Percentiles rank a stretch among this genome's conserved stretches.
Conservation (phyloP, 225 moss, liverwort and hornwort genomes). For the Thuidium tamariscinum region DNA sequence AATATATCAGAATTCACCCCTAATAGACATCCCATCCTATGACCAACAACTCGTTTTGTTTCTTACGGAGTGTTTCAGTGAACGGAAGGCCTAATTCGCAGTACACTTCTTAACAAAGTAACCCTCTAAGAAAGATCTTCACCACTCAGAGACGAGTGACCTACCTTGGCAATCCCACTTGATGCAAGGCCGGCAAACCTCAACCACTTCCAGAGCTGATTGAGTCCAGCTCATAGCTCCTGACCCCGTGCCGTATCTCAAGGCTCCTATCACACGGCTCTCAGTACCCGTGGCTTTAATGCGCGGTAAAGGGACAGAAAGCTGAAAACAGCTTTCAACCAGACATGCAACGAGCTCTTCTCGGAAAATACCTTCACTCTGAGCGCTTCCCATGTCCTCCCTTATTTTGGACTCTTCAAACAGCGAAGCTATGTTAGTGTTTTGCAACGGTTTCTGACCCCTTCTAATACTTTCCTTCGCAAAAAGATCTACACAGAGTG, state of each 20-base stretch:
- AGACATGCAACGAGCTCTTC: conserved; percentile 96
- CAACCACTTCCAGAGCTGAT: conserved; percentile 95
- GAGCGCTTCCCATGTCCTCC: conserved; percentile 59
- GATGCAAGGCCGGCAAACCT: conserved; percentile 93
- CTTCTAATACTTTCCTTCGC: conserved; percentile 95
- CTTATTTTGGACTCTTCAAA: conserved; percentile 84
- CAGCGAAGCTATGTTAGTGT: conserved; percentile 78
- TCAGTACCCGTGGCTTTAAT: conserved; percentile 54
- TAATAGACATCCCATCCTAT: not conserved
- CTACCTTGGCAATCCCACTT: conserved; percentile 94
- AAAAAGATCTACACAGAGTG: conserved; percentile 91
- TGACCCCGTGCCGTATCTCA: conserved; percentile 86
- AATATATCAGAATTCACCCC: not conserved
- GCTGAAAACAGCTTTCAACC: conserved; percentile 97
- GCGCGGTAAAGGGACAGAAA: conserved; percentile 85
- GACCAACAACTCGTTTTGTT: not conserved
- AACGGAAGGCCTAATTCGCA: not conserved
- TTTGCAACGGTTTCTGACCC: conserved; percentile 89
- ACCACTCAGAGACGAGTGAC: not conserved
- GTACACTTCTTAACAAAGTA: not conserved
- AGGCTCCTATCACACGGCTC: conserved; percentile 80
- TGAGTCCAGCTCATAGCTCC: conserved; percentile 97
- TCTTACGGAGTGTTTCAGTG: not conserved
- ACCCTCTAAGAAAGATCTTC: not conserved
- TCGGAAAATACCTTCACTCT: conserved; percentile 66